phyloP scores from a whole-genome alignment of 495 filamentous ascomycete species.

The Aspergillus steynii region DNA sequence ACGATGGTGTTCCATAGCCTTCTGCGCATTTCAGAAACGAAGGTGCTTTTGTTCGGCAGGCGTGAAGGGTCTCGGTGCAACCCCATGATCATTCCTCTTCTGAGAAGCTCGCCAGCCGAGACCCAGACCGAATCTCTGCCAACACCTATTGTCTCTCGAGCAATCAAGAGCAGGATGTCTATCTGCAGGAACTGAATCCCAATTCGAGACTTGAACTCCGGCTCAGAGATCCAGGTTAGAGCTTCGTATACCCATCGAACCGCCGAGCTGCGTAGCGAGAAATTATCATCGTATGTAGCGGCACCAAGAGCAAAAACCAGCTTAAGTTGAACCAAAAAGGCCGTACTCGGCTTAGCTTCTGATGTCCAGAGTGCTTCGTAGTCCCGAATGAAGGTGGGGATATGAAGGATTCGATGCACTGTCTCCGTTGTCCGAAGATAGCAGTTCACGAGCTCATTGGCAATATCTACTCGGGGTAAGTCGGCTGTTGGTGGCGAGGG shows the following conservation, averaged over 20 bases:
- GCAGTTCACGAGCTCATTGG: constrained; percentile 37
- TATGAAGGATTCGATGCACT: constrained; percentile 57
- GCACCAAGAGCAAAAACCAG: constrained; percentile 55
- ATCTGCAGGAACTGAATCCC: constrained; percentile 47
- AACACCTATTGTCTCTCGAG: constrained; percentile 47
- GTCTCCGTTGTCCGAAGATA: constrained; percentile 45
- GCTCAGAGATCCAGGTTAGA: constrained; percentile 53
- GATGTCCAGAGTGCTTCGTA: constrained; percentile 32
- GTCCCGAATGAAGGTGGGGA: constrained; percentile 53
- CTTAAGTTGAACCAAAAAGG: constrained; percentile 46
- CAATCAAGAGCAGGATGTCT: constrained; percentile 48
- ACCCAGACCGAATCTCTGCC: constrained; percentile 57
- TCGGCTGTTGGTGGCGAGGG: constrained; percentile 30
- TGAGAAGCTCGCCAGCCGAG: constrained; percentile 51
- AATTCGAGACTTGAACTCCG: constrained; percentile 49
- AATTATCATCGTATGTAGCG: constrained; percentile 34
- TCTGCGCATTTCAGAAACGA: constrained; percentile 55
- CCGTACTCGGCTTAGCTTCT: constrained; percentile 20
- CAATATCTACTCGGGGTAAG: constrained; percentile 48
- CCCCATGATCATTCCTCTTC: constrained; percentile 61
- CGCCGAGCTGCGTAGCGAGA: constrained; percentile 37
- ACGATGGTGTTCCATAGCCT: constrained; percentile 63
- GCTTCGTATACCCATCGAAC: constrained; percentile 53
- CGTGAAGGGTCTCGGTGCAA: constrained; percentile 58
- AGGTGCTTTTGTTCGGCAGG: constrained; percentile 40